Base-by-base conservation (phyloP, 805 yeast species). In the Suhomyces sp. region DNA sequence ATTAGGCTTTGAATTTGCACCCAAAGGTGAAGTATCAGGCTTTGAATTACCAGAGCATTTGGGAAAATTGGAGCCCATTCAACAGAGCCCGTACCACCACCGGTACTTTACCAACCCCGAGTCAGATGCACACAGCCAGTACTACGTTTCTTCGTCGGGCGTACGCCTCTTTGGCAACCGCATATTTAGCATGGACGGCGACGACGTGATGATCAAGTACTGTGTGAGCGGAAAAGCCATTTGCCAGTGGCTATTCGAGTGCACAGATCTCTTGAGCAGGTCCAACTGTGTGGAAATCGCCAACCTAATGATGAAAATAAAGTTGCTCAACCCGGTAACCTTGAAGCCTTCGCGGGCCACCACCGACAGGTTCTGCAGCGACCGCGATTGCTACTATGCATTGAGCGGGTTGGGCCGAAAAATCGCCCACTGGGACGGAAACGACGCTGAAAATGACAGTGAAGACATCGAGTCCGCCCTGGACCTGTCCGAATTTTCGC, bases 191-290 rank as follows among this genome's bases (percentile, higher is more conserved):
- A 57, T 4, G 47, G 44, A 52, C 10, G 58, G 51, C 27, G 51
- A 61, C 24, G 61, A 62, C 1, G 53, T 60, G 1, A 55, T 29
- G 1, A 62, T 78, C 2, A 70, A 75, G n/a, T 78, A 76, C 59
- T 79, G 84, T 50, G 77, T 89, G 56, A 79, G 88, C 1, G 96
- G 97, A 0, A 87, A 87, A 60, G 87, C 94, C 0, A 72, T 87
- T 0, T 79, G 85, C 68, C 97, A 91, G 62, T 93, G 97, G 96
- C 62, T 93, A 6, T 78, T 87, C 82, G 98, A 93, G 57, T 91
- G 97, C 63, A 88, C 97, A 0, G 94, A 89, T 61, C 73, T 86
- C 1, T 65, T 84, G 58, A 77, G 77, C 49, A 63, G 69, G 0
- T 70, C 71, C 10, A 88, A 83, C 54, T 87, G 90, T 0, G 62